Percentiles rank a stretch among this genome's conserved stretches.
These are phyloP conservation scores for Mortierella sp. DNA, from an alignment of 371 early-diverging fungal species.

Conservation along the genomic window DNA sequence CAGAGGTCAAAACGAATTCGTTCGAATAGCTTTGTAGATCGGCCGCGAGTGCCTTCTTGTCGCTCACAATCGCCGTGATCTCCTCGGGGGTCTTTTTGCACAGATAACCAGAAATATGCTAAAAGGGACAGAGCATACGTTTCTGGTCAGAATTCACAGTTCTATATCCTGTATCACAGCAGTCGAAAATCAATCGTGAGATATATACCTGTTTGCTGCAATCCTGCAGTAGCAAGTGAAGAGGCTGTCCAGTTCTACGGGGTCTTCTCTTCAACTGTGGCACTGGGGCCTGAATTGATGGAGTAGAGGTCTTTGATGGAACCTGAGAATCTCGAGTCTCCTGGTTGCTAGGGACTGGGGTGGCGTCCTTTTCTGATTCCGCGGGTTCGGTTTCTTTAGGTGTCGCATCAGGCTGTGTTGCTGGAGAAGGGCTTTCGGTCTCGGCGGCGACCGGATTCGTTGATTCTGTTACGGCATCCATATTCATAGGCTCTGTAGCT, in stretches of 20 bases:
- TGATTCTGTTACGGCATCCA: no score
- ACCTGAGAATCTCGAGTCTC: not conserved
- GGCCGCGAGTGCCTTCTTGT: slow-evolving; percentile 48
- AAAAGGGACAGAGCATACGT: slow-evolving; percentile 12
- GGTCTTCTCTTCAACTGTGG: slow-evolving; percentile 40
- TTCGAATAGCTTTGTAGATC: slow-evolving; percentile 56
- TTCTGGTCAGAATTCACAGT: not conserved
- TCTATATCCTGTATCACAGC: no score
- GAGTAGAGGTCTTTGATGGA: slow-evolving; percentile 7
- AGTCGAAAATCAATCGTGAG: not conserved
- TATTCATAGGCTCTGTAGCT: not conserved
- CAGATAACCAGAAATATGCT: slow-evolving; percentile 56
- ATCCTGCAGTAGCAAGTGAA: slow-evolving; percentile 52
- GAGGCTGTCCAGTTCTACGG: slow-evolving; percentile 52
- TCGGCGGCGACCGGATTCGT: no score
- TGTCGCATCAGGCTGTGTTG: not conserved
- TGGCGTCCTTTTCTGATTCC: not conserved
- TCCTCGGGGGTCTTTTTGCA: slow-evolving; percentile 57
- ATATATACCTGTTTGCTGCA: slow-evolving; percentile 53
- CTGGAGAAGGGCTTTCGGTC: no score
- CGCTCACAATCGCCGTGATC: slow-evolving; percentile 49
- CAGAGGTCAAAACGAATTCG: slow-evolving; percentile 53
- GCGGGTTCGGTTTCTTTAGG: no score
- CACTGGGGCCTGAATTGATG: not conserved
- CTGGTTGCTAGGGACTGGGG: slow-evolving; percentile 3